A percentile compares a stretch with the other conserved stretches of the same genome.
These are phyloP conservation scores for Lepiota venenata DNA, from an alignment of 768 basidiomycete species.

Conservation along the genomic window DNA sequence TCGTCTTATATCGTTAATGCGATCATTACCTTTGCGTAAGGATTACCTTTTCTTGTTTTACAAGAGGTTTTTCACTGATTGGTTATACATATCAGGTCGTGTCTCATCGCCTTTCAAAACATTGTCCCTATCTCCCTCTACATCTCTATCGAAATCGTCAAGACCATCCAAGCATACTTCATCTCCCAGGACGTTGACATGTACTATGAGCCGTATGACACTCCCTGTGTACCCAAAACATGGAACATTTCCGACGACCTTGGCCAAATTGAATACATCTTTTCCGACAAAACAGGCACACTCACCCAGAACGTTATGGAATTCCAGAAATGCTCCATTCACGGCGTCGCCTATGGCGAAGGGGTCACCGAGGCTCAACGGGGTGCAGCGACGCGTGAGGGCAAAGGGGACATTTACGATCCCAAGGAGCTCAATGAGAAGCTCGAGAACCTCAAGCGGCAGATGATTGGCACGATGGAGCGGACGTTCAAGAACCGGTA, in stretches of 20 bases:
- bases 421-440: constrained; percentile 69
- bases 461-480: constrained; percentile 77
- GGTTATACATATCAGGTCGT: constrained; percentile 53
- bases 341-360: constrained; percentile 86
- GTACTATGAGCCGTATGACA: constrained; percentile 88
- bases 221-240: constrained; percentile 90
- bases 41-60: constrained; percentile 15
- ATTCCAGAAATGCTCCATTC: constrained; percentile 92
- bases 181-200: constrained; percentile 96
- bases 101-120: constrained; percentile 95
- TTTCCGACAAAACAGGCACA: constrained; percentile 93
- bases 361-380: constrained; percentile 95
- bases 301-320: constrained; percentile 99
- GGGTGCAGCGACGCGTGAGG: constrained; percentile 84
- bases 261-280: constrained; percentile 93
- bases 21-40: constrained; percentile 89
- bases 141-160: constrained; percentile 97
- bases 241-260: constrained; percentile 99
- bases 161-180: constrained; percentile 96
- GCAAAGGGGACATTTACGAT: constrained; percentile 59
- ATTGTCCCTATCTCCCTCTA: constrained; percentile 95
- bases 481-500: constrained; percentile 87
- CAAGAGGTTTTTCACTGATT: constrained; percentile 2
- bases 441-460: constrained; percentile 60
- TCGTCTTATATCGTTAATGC: constrained; percentile 63